Conservation (phyloP, 1,139 yeast genomes). For the Blastobotrys capitulatus region DNA sequence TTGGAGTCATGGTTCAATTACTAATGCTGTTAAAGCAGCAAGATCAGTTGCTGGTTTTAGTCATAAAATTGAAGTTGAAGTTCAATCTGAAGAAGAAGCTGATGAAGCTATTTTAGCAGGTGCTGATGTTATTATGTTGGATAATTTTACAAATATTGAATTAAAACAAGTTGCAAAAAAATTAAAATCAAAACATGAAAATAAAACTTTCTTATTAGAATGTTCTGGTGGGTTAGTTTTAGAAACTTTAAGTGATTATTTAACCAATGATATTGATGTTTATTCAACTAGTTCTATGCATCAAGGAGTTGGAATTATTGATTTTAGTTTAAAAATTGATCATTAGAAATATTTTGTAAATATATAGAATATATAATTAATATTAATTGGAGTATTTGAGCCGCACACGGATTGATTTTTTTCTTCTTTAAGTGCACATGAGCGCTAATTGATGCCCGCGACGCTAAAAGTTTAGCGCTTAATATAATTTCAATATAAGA, state of each 20-base stretch:
- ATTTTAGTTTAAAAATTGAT: constrained; percentile 77
- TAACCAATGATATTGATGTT: constrained; percentile 78
- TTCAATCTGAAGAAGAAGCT: constrained; percentile 77
- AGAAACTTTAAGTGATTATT: constrained; percentile 56
- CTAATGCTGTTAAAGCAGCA: constrained; percentile 74
- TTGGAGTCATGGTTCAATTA: constrained; percentile 88
- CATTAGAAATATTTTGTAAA: no score
- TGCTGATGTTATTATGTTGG: constrained; percentile 94
- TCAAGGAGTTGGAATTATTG: constrained; percentile 79
- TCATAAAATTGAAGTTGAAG: constrained; percentile 88
- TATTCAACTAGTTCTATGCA: constrained; percentile 92
- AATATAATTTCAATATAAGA: no score
- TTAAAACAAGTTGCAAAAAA: constrained; percentile 60
- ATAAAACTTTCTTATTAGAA: constrained; percentile 57
- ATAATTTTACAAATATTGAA: constrained; percentile 70
- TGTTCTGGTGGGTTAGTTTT: constrained; percentile 88
- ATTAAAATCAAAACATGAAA: constrained; percentile 51
- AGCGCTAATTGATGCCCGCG: no score
- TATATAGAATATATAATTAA: no score
- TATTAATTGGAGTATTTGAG: no score
- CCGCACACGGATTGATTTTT: no score
- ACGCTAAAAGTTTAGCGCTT: no score
- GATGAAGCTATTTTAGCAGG: constrained; percentile 91
- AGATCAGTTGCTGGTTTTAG: constrained; percentile 83
- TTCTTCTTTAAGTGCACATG: no score